Base-by-base conservation (phyloP, 352 stramenopile genomes). In the Saprolegnia parasitica region DNA sequence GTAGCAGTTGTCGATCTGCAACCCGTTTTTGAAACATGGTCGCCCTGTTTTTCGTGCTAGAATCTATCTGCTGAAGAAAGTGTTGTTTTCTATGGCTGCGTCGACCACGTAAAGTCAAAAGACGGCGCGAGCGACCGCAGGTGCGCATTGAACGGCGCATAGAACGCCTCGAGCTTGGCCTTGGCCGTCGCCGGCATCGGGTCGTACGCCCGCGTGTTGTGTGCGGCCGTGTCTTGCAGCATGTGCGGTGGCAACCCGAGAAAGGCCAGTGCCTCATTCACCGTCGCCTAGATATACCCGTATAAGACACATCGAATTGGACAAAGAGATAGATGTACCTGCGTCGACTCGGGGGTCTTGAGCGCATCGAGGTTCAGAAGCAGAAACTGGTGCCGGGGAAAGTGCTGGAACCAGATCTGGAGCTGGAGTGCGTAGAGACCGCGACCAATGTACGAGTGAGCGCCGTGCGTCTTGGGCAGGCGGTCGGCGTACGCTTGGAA, bases 381-480 rank as follows among this genome's bases (percentile, higher is more conserved):
- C 23, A 97, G 78, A 45, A 98, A 80, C 47, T 94, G 84, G 26
- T 96, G 78, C 32, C 74, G 76, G 0, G 77, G 75, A 73, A 97
- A 98, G 10, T 88, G 86, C n/a, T 79, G 68, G 35, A 98, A 81
- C 95, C 95, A 98, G 37, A 90, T 78, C 60, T 84, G 74, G 58
- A 98, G 76, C 74, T 98, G 91, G 32, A 98, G 71, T 26, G 86
- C 91, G 76, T 98, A 98, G 54, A 98, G 74, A 0, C 95, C 95
- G 35, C 95, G 81, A 10, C 82, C 84, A 0, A 98, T 65, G 47
- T 95, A 82, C 67, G 88, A 91, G 76, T 98, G 91, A 8, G 76
- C 75, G 50, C 84, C 86, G 61, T 92, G 81, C 15, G 72, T 49
- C 62, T 78, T 73, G 26, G 80, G 75, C 11, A 87, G 70, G 16